These are phyloP conservation scores for Phycomyces nitens DNA, from an alignment of 192 early-diverging fungal species.

Conservation along the genomic window DNA sequence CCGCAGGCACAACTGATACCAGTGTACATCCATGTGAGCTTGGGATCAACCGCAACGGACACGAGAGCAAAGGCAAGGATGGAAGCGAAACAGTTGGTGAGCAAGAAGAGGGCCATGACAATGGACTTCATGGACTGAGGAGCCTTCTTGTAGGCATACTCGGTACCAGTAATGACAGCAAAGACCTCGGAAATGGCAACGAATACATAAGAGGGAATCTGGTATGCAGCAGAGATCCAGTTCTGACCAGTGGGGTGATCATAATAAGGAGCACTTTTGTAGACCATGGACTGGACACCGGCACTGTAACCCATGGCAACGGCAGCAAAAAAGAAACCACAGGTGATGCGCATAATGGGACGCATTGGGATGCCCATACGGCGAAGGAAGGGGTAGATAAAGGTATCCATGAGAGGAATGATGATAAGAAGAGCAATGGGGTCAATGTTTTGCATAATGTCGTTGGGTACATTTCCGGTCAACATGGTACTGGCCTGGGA, in stretches of 20 bases:
- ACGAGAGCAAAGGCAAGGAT: conserved; percentile 56
- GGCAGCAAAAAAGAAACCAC: conserved; percentile 63
- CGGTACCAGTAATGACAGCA: conserved; percentile 63
- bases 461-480: conserved; percentile 56
- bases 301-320: conserved; percentile 63
- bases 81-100: conserved; percentile 53
- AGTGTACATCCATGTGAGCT: conserved; percentile 60
- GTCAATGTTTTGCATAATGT: conserved; percentile 68
- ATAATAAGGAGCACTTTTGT: conserved; percentile 56
- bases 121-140: conserved; percentile 63
- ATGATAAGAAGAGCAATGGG: conserved; percentile 65
- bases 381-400: conserved; percentile 59
- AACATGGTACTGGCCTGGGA: conserved; percentile 63
- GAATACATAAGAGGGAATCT: conserved; percentile 58
- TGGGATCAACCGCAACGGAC: conserved; percentile 56
- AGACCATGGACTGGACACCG: conserved; percentile 59
- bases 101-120: conserved; percentile 65
- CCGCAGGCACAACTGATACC: conserved; percentile 37
- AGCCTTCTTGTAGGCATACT: conserved; percentile 67
- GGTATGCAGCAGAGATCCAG: conserved; percentile 54
- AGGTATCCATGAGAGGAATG: conserved; percentile 71
- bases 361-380: conserved; percentile 48
- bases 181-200: conserved; percentile 68
- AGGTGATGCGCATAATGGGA: conserved; percentile 61
- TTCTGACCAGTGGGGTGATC: conserved; percentile 43